These are phyloP conservation scores for Achlya hypogyna DNA, from an alignment of 352 stramenopile species.

Conservation along the genomic window DNA sequence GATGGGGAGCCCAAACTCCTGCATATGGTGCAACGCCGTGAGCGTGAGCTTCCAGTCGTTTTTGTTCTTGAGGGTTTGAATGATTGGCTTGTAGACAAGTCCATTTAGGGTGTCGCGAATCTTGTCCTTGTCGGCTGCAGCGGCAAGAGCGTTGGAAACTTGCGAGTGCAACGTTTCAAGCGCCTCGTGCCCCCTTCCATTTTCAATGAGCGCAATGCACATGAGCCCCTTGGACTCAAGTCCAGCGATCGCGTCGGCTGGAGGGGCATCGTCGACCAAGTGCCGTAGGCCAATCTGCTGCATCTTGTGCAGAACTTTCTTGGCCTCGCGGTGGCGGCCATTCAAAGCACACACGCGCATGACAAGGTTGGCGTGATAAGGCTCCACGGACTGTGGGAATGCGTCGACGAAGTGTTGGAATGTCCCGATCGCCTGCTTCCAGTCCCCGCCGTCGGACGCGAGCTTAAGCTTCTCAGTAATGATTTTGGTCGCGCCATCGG, in stretches of 20 bases:
- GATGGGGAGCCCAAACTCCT: constrained; percentile 36
- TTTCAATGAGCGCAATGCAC: constrained; percentile 36
- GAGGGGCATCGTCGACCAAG: constrained; percentile 2
- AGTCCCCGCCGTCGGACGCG: constrained; percentile 23
- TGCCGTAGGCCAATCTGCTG: constrained; percentile 27
- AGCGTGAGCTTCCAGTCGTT: constrained; percentile 55
- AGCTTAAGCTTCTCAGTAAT: constrained; percentile 5
- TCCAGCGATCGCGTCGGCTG: too few species aligned
- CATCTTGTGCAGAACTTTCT: constrained; percentile 33
- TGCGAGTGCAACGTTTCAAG: constrained; percentile 34
- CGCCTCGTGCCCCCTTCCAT: constrained; percentile 37
- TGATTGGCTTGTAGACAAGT: constrained; percentile 38
- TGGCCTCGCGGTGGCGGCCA: constrained; percentile 42
- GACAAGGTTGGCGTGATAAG: constrained; percentile 14
- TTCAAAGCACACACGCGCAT: constrained; percentile 29
- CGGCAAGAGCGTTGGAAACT: constrained; percentile 5
- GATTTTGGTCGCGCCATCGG: neutral
- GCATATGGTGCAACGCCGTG: constrained; percentile 52
- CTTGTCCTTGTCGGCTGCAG: neutral
- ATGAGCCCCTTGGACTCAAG: constrained; percentile 37
- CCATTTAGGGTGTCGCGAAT: constrained; percentile 21
- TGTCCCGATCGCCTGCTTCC: constrained; percentile 34
- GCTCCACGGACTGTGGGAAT: neutral
- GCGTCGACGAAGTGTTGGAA: constrained; percentile 31
- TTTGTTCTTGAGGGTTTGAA: constrained; percentile 44